Evolutionary conservation across 331 rosid genomes (phyloP), one percentile per base, ranked within the genome.

Genomic region (Arachis monticola): DNA sequence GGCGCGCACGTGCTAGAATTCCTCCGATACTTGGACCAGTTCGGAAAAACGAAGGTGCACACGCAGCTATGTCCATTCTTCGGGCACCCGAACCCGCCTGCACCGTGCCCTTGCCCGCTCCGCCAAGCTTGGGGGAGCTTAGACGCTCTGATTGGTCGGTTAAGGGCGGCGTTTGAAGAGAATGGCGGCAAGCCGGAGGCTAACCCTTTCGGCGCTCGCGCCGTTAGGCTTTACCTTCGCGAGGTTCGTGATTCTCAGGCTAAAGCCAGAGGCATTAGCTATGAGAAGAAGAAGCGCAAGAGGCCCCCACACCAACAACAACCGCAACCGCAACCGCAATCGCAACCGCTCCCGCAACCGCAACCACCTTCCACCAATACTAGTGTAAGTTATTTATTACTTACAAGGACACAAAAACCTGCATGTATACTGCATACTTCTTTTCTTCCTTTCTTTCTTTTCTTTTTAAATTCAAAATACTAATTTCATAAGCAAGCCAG

Each of bases 41-140:
- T 90, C 38, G 96, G 96, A 0, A 90, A 90, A 70, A 90, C 96
- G 6, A 90, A 90, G 70, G 93, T 90, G 47, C 96, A 90, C 74
- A 78, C 82, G 0, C 88, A 85, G 58, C 66, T 89, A 1, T 91
- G 97, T 48, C 97, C 97, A 8, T 91, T 89, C 81, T 91, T 84
- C 10, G 97, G 97, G 1, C 89, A 89, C 60, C 95, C 97, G 0
- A 89, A 86, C 85, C 96, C 96, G 0, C 96, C 96, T 3, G 93
- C 93, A 0, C 93, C 96, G 0, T 91, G 96, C 73, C 92, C 92
- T n/a, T 91, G 97, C 58, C 94, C 97, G 32, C 87, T 91, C 0
- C 77, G 97, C 11, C 97, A 91, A 59, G 97, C 97, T 0, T 91
- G 97, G 97, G 97, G 97, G 2, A 87, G 92, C 83, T 90, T 90